Evolutionary conservation across 495 filamentous ascomycete genomes (phyloP), one percentile per base, ranked within the genome.

Genomic region (Aspergillus funiculosus): DNA sequence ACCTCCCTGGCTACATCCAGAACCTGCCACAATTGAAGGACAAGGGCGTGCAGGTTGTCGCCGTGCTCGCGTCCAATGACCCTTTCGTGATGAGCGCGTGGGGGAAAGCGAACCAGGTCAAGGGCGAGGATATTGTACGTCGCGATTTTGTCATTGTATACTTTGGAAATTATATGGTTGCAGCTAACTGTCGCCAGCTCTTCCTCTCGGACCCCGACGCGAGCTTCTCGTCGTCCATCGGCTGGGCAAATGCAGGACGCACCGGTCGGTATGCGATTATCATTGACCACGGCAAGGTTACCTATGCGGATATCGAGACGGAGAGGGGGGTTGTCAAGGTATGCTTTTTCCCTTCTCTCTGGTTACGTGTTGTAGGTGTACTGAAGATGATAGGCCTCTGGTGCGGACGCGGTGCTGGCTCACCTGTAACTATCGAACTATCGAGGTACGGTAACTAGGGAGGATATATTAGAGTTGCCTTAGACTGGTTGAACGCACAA

Each of bases 71-170:
- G 15, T 87, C 70, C 72, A 95, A 97, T 54, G 89, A 95, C 67
- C 73, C 81, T 10, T 94, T 79, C 58, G 90, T 97, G 43, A 94
- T 94, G 87, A 81, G 79, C 52, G 90, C 90, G 10, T 97, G 91
- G 91, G 86, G 82, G 54, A 95, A 95, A 76, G 91, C 87, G 20
- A 94, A 95, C 63, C 71, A 76, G 19, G 74, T 94, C 50, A 85
- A 80, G 52, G 80, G 88, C n/a, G 58, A 73, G 34, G 77, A 80
- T 27, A 86, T 92, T 50, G 86, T 90, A 62, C 56, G 80, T 5
- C 39, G 19, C 27, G 6, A 10, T n/a, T 15, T 2, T 22, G n/a
- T n/a, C n/a, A n/a, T n/a, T n/a, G n/a, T n/a, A n/a, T n/a, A n/a
- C n/a, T n/a, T n/a, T n/a, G n/a, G 4, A 15, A 18, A 3, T 24